Evolutionary conservation across 2,329 filamentous ascomycete genomes (phyloP), one percentile per base, ranked within the genome.

Genomic region (Epichloe elymi): DNA sequence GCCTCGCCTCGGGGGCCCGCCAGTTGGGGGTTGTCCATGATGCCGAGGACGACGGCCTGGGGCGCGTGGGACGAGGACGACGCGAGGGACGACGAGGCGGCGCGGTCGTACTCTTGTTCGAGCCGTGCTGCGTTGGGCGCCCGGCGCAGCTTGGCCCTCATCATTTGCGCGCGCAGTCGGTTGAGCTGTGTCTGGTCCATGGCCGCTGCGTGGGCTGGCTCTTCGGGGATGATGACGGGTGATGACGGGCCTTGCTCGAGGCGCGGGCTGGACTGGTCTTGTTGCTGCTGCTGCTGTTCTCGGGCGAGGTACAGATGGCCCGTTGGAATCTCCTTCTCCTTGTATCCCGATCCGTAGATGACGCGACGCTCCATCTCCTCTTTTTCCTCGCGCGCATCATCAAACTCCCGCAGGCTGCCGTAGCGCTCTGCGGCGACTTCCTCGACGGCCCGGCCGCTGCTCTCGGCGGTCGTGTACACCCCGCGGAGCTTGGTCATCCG

Each of bases 401-500:
- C 93, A 60, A 97, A 98, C 14, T 86, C 84, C 26, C 83, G 78
- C 15, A 98, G 63, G 57, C 80, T 82, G 2, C 90, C 91, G 61
- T 86, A 96, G 12, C 88, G 78, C 58, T 95, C 86, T 38, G 86
- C 60, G 0, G 90, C 93, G 46, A 97, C 73, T 1, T 95, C 87
- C 6, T 97, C 91, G 0, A 94, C 74, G 0, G 79, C 60, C n/a
- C 76, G 76, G 0, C 82, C 83, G 0, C 74, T 82, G 59, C 93
- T 83, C 58, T 94, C 76, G 0, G 89, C 88, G 50, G 83, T 78
- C 26, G 80, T 78, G 65, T 95, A 95, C 2, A 95, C 87, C 11
- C 82, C 85, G 57, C 86, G 89, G 35, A 98, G 78, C 66, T 90
- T 96, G 5, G 85, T 95, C 90, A 98, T 95, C 47, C 94, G 83